phyloP scores from a whole-genome alignment of 2,329 filamentous ascomycete species.

The Fusarium albosuccineum region DNA sequence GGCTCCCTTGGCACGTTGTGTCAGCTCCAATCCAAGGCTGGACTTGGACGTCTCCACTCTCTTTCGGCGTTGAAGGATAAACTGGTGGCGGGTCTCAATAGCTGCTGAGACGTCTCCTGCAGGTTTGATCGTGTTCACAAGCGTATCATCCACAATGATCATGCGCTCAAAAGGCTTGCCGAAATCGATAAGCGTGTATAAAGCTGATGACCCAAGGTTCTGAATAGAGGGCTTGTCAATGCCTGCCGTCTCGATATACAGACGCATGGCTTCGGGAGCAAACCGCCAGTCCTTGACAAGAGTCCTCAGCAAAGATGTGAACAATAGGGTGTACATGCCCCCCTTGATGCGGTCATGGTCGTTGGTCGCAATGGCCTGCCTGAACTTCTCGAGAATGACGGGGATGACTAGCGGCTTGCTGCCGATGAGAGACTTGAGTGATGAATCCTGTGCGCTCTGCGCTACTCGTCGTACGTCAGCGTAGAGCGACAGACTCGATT shows the following conservation, averaged over 20 bases:
- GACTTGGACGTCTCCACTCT: slow-evolving; percentile 88
- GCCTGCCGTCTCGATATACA: slow-evolving; percentile 89
- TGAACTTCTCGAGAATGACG: slow-evolving; percentile 82
- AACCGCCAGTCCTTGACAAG: slow-evolving; percentile 94
- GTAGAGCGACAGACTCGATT: slow-evolving; percentile 91
- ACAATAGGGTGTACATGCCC: slow-evolving; percentile 89
- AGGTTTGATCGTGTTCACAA: slow-evolving; percentile 80
- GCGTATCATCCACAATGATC: slow-evolving; percentile 80
- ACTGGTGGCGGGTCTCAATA: slow-evolving; percentile 73
- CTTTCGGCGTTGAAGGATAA: slow-evolving; percentile 79
- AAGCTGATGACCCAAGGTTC: slow-evolving; percentile 82
- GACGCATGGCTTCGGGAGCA: slow-evolving; percentile 86
- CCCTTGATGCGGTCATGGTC: slow-evolving; percentile 96
- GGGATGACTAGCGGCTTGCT: slow-evolving; percentile 91
- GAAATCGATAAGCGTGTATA: slow-evolving; percentile 92
- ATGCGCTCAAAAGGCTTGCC: slow-evolving; percentile 89
- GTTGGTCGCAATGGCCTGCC: slow-evolving; percentile 80
- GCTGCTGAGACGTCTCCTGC: slow-evolving; percentile 70
- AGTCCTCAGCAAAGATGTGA: slow-evolving; percentile 89
- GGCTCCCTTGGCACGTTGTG: slow-evolving; percentile 79
- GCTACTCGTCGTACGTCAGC: slow-evolving; percentile 96
- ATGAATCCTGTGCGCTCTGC: slow-evolving; percentile 92
- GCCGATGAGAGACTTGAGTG: slow-evolving; percentile 90
- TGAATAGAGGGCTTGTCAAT: slow-evolving; percentile 97
- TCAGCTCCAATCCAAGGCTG: slow-evolving; percentile 83